Evolutionary conservation across 2,329 filamentous ascomycete species (phyloP).

Genomic region (Verticillium alfalfae): DNA sequence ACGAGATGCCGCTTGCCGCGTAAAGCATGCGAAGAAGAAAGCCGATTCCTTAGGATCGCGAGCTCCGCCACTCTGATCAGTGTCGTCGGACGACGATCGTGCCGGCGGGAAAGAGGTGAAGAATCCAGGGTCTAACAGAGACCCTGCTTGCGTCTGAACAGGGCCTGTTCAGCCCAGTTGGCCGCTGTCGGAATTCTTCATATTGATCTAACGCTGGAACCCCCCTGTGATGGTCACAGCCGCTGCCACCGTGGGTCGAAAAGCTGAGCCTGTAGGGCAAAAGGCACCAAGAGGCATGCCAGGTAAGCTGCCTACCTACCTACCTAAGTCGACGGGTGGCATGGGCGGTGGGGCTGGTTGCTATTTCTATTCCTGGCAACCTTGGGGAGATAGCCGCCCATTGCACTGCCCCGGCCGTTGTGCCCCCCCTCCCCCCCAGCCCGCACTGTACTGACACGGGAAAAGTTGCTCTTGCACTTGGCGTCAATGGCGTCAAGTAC

Average conservation of each 20-base stretch:
- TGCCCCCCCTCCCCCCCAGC: no score
- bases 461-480: background rate
- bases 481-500: background rate
- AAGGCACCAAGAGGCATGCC: background rate
- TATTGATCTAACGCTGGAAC: background rate
- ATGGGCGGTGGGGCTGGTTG: background rate
- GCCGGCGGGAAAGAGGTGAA: no score
- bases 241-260: background rate
- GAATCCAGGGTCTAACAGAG: background rate
- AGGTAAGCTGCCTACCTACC: no score
- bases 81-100: no score
- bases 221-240: background rate
- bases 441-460: background rate
- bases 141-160: background rate
- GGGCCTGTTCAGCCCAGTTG: background rate
- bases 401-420: background rate
- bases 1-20: no score
- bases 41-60: no score
- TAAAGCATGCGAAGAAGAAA: no score
- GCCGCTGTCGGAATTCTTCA: background rate
- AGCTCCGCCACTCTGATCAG: no score
- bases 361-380: background rate
- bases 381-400: background rate
- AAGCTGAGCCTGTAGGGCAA: no score
- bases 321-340: no score